phyloP scores from a whole-genome alignment of 169 alveolate species.

The Plasmodium cynomolgi region DNA sequence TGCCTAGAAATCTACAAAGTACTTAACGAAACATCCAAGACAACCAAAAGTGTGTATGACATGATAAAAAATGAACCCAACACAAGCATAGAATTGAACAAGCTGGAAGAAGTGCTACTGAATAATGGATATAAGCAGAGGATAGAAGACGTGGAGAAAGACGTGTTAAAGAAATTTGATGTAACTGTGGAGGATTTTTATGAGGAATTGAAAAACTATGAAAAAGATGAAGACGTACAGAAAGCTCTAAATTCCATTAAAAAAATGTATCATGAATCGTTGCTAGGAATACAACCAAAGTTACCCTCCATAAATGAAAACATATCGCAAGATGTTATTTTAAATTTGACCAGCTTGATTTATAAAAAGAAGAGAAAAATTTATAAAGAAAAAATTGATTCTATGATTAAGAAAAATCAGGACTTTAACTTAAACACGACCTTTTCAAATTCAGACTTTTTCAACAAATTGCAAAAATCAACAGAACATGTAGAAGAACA shows the following conservation, averaged over 20 bases:
- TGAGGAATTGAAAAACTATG: conserved; percentile 60
- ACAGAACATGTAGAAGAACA: conserved; percentile 73
- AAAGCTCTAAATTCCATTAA: conserved; percentile 39
- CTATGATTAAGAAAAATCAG: conserved; percentile 36
- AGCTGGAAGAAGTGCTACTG: conserved; percentile 57
- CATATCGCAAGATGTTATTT: conserved; percentile 35
- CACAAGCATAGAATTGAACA: conserved; percentile 38
- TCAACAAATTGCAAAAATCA: conserved; percentile 45
- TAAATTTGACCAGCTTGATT: conserved; percentile 38
- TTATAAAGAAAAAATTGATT: conserved; percentile 48
- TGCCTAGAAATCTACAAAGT: conserved; percentile 56
- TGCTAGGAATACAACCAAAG: conserved; percentile 57
- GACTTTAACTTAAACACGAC: conserved; percentile 12
- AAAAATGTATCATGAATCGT: conserved; percentile 61
- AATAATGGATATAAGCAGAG: conserved; percentile 54
- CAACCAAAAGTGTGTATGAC: conserved; percentile 46
- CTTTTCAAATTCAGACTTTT: conserved; percentile 38
- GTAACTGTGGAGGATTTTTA: conserved; percentile 66
- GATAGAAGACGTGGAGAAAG: conserved; percentile 65
- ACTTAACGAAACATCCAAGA: conserved; percentile 37
- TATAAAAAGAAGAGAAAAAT: conserved; percentile 71
- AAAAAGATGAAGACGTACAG: conserved; percentile 51
- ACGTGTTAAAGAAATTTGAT: conserved; percentile 45
- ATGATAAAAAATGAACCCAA: conserved; percentile 58
- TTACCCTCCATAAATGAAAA: conserved; percentile 56